These are phyloP conservation scores for Termitomyces sp. DNA, from an alignment of 768 basidiomycete species.

Conservation along the genomic window DNA sequence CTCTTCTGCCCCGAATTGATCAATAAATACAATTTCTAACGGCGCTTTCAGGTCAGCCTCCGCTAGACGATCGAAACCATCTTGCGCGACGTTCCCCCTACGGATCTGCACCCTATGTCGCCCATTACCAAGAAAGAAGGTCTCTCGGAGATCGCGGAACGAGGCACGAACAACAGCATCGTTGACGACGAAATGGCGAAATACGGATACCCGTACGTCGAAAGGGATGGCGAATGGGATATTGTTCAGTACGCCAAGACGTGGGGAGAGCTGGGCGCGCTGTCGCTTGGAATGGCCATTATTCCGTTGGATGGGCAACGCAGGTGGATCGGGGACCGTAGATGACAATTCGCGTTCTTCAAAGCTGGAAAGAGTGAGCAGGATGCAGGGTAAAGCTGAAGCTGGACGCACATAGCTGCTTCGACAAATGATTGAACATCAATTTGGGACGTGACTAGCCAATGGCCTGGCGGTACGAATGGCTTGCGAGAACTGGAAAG, in stretches of 20 bases:
- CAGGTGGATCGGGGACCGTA: slow-evolving; percentile 6
- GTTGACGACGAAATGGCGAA: slow-evolving; percentile 74
- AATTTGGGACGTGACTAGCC: slow-evolving; percentile 58
- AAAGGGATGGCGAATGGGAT: slow-evolving; percentile 96
- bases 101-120: slow-evolving; percentile 50
- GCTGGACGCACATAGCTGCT: slow-evolving; percentile 65
- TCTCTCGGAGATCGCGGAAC: not conserved
- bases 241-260: slow-evolving; percentile 88
- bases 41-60: slow-evolving; percentile 78
- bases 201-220: slow-evolving; percentile 83
- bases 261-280: slow-evolving; percentile 70
- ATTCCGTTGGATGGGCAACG: not conserved
- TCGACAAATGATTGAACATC: slow-evolving; percentile 67
- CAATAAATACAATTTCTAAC: slow-evolving; percentile 87
- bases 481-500: slow-evolving; percentile 66
- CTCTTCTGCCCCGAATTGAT: slow-evolving; percentile 85
- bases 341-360: slow-evolving; percentile 57
- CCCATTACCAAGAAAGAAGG: not conserved
- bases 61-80: slow-evolving; percentile 82
- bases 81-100: slow-evolving; percentile 77
- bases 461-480: slow-evolving; percentile 81
- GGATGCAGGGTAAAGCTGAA: not conserved
- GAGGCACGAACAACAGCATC: slow-evolving; percentile 34
- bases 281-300: slow-evolving; percentile 53
- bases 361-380: slow-evolving; percentile 30